These are phyloP conservation scores for Magnolia officinalis DNA, from an alignment of 164 flowering plant species.

Conservation along the genomic window DNA sequence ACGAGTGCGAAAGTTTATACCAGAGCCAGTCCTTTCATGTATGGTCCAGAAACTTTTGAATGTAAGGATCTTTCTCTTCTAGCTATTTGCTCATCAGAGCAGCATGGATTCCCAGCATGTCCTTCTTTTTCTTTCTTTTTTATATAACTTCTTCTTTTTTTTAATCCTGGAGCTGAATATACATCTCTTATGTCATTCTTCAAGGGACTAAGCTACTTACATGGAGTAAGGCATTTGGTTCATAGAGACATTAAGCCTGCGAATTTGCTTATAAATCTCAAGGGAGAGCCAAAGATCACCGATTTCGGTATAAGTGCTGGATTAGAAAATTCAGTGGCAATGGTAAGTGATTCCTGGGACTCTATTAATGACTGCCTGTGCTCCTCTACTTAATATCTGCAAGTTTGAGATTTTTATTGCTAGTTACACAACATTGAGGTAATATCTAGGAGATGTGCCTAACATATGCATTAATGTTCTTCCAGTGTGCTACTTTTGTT, in stretches of 20 bases:
- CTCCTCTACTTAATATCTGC: neutral
- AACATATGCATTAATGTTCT: slow-evolving; percentile 15
- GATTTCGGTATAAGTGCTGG: slow-evolving; percentile 99
- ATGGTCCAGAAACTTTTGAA: slow-evolving; percentile 81
- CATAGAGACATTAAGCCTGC: slow-evolving; percentile 99
- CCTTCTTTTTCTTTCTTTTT: neutral
- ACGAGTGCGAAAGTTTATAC: slow-evolving; percentile 50
- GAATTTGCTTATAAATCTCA: slow-evolving; percentile 92
- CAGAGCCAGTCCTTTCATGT: slow-evolving; percentile 81
- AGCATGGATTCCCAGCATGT: neutral
- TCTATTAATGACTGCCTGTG: neutral
- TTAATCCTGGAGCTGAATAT: neutral
- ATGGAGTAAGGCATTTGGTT: slow-evolving; percentile 88
- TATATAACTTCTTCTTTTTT: neutral
- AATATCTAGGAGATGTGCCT: slow-evolving; percentile 8
- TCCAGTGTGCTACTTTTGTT: slow-evolving; percentile 96
- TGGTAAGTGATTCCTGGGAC: slow-evolving; percentile 49
- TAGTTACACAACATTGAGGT: neutral
- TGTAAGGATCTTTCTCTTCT: slow-evolving; percentile 33
- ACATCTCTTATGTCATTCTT: slow-evolving; percentile 4
- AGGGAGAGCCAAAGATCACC: slow-evolving; percentile 96
- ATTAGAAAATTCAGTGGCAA: slow-evolving; percentile 89
- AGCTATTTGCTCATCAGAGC: slow-evolving; percentile 3
- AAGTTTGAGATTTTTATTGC: neutral
- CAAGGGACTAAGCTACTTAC: slow-evolving; percentile 90